These are phyloP conservation scores for Eudorina sp. DNA, from an alignment of 139 green algal genomes.

Conservation along the genomic window DNA sequence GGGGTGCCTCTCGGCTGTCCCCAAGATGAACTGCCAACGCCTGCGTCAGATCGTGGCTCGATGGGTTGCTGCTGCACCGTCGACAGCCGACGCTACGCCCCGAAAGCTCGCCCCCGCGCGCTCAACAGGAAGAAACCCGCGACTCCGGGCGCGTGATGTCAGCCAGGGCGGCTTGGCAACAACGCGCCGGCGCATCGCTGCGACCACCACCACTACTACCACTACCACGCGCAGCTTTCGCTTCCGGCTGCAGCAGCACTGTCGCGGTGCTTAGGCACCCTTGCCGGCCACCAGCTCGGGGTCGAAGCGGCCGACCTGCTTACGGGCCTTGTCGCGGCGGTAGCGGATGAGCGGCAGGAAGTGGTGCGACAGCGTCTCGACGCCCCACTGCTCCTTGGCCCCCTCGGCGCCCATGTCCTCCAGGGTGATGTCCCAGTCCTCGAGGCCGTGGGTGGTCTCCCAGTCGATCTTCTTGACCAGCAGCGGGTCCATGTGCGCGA, in stretches of 20 bases:
- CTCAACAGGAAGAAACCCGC: no score
- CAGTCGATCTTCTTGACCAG: constrained; percentile 80
- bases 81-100: no score
- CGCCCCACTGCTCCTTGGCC: constrained; percentile 72
- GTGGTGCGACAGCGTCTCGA: constrained; percentile 75
- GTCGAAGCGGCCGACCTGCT: constrained; percentile 35
- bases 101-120: no score
- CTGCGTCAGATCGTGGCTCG: no score
- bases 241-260: not conserved
- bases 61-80: no score
- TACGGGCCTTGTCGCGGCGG: constrained; percentile 54
- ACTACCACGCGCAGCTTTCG: no score
- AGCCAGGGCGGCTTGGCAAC: no score
- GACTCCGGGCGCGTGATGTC: no score
- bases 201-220: no score
- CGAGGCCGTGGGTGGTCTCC: constrained; percentile 72
- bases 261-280: not conserved
- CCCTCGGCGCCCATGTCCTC: constrained; percentile 65
- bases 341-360: constrained; percentile 76
- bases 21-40: no score
- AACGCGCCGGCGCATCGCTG: no score
- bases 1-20: no score
- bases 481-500: constrained; percentile 79
- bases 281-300: constrained; percentile 38
- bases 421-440: constrained; percentile 73